Evolutionary conservation across 2,329 filamentous ascomycete species (phyloP), one percentile per base, ranked within the genome.

Genomic region (Diaporthe australafricana): DNA sequence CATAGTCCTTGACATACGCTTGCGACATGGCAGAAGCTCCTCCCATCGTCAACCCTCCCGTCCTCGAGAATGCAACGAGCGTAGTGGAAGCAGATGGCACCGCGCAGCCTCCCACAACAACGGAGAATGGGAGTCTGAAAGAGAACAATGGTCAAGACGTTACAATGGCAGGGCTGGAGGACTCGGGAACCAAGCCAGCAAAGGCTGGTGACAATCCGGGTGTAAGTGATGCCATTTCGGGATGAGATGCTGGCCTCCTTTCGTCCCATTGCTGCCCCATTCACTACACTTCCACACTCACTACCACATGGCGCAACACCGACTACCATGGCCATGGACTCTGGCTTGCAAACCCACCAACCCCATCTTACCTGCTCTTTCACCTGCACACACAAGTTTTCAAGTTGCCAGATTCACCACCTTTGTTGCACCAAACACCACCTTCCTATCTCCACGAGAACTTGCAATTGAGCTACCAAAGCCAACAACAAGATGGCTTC

Each of bases 141-240:
- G 56, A 68, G 17, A 57, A 38, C 40, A 56, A 56, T 56, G 48
- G 47, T 20, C 72, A 71, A 14, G 72, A 73, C 30, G 27, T 71
- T 9, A 50, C 72, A 38, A 68, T 71, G 62, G 48, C 22, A 27
- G 68, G 62, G 1, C 40, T 71, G 30, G 69, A 73, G 9, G 72
- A 71, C 8, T 6, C 71, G 14, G 52, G 52, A 45, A 38, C 22
- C 17, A 72, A 72, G 38, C 14, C 27, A 40, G n/a, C 30, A 16
- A 70, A 71, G 63, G 16, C 63, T n/a, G 50, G 40, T 20, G 56
- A 55, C 9, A 45, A 40, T 8, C 42, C 48, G 17, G 25, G 48
- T 47, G 72, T 73, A 32, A 73, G 71, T 60, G n/a, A 17, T 30
- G 27, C 27, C 3, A 60, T 50, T 20, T 20, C 25, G 9, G 20